Base-by-base conservation (phyloP, 2,329 filamentous ascomycete genomes). In the Curvularia hawaiiensis region DNA sequence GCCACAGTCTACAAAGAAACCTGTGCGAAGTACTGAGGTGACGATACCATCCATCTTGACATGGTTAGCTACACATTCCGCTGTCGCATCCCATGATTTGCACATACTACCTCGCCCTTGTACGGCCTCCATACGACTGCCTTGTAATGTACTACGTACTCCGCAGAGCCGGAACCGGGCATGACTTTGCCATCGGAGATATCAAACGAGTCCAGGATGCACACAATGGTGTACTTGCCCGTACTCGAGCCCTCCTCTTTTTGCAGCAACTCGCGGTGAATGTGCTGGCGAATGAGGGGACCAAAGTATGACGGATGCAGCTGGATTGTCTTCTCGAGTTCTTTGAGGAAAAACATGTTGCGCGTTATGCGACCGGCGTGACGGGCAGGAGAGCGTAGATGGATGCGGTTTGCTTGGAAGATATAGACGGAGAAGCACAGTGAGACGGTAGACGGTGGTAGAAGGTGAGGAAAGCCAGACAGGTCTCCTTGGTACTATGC, bases 51-150 rank as follows among this genome's bases (percentile, higher is more conserved):
- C 95, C 71, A 98, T 89, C 92, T 96, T 55, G 33, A 50, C 49
- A n/a, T 24, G 8, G 56, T 72, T 65, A 75, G 78, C 60, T 54
- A 14, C 38, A 38, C 31, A 52, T 26, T 45, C 45, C 26, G n/a
- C 50, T 24, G 38, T 33, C 26, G 26, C 46, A 20, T 28, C 43
- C 46, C 26, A 24, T 31, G 52, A 30, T 49, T 30, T 47, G 58
- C 52, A 79, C 89, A 79, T 87, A 96, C 95, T 77, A 95, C 96
- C 84, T 99, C 95, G 72, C 95, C 94, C 79, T 95, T 94, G 83
- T 98, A 99, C 11, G 95, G 95, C 72, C 94, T 87, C 94, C 94
- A 99, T 56, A 99, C 92, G 59, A 99, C 94, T 52, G 95, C 95
- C 60, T 93, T 91, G 76, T 97, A 99, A 70, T 90, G 88, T 47